Conservation (phyloP, 345 rosid species). For the Arabidopsis suecica region DNA sequence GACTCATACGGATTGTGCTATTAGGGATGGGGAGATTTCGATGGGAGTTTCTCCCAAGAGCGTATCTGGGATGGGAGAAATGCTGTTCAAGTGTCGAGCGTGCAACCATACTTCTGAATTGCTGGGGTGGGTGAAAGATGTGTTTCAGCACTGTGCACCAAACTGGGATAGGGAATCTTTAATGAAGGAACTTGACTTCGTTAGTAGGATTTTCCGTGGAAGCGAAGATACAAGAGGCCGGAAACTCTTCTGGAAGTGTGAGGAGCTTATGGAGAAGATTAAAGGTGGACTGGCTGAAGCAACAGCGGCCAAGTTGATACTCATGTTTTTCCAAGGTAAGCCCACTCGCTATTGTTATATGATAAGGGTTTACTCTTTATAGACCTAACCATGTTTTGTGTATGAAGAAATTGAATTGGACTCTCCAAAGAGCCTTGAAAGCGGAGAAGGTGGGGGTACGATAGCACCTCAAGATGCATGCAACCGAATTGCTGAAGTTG, state of each 20-base stretch:
- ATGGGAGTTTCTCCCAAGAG: constrained; percentile 78
- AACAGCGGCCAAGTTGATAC: constrained; percentile 72
- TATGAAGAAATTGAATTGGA: constrained; percentile 81
- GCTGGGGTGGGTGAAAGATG: constrained; percentile 97
- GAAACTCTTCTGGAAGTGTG: constrained; percentile 89
- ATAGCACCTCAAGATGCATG: constrained; percentile 98
- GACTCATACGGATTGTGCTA: constrained; percentile 99
- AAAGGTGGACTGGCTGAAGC: constrained; percentile 77
- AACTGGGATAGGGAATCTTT: constrained; percentile 91
- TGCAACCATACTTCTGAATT: constrained; percentile 93
- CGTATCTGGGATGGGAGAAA: constrained; percentile 72
- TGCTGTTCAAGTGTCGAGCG: constrained; percentile 88
- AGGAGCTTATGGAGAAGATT: constrained; percentile 81
- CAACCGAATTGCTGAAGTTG: constrained; percentile 92
- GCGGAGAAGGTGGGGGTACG: constrained; percentile 75
- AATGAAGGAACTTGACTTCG: constrained; percentile 86
- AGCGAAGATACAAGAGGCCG: constrained; percentile 91
- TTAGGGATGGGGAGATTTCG: constrained; percentile 81
- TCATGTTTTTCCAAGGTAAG: constrained; percentile 89
- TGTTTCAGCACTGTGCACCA: constrained; percentile 92
- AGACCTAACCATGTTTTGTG: not conserved
- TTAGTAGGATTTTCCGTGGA: constrained; percentile 83
- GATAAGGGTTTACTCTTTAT: not conserved
- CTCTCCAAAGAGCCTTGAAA: constrained; percentile 84
- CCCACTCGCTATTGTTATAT: not conserved